These are phyloP conservation scores for Brassica hybrid DNA, from an alignment of 441 rosid species.

Conservation along the genomic window DNA sequence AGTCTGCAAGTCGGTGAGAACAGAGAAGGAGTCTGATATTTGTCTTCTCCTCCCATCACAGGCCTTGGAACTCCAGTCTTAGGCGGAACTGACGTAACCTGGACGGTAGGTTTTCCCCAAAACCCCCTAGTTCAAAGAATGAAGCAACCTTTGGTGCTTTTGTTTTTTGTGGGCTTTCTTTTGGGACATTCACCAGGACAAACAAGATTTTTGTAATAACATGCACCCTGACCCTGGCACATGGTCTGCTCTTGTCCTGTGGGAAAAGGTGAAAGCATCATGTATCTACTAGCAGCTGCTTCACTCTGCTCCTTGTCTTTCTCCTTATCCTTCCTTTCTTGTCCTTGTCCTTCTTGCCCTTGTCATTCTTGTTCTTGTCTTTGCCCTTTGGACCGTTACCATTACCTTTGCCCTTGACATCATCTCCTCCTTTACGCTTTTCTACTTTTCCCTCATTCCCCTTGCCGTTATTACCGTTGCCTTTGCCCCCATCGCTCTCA, in stretches of 20 bases:
- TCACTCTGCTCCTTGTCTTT: background rate
- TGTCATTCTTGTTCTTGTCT: background rate
- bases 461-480: slow-evolving; percentile 29
- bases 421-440: slow-evolving; percentile 15
- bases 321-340: background rate
- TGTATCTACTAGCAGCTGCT: slow-evolving; percentile 27
- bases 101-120: no score
- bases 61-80: no score
- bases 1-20: no score
- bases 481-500: slow-evolving; percentile 37
- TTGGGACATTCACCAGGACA: no score
- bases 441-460: slow-evolving; percentile 26
- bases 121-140: no score
- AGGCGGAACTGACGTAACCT: no score
- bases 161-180: no score
- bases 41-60: no score
- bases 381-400: slow-evolving; percentile 16
- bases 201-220: no score
- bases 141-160: no score
- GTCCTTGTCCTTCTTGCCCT: background rate
- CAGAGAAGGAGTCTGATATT: no score
- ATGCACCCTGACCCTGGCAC: no score
- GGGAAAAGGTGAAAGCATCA: slow-evolving; percentile 34
- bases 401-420: slow-evolving; percentile 28
- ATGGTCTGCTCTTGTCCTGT: slow-evolving; percentile 61